These are phyloP conservation scores for Flammula alnicola DNA, from an alignment of 1,284 basidiomycete genomes.

Conservation along the genomic window DNA sequence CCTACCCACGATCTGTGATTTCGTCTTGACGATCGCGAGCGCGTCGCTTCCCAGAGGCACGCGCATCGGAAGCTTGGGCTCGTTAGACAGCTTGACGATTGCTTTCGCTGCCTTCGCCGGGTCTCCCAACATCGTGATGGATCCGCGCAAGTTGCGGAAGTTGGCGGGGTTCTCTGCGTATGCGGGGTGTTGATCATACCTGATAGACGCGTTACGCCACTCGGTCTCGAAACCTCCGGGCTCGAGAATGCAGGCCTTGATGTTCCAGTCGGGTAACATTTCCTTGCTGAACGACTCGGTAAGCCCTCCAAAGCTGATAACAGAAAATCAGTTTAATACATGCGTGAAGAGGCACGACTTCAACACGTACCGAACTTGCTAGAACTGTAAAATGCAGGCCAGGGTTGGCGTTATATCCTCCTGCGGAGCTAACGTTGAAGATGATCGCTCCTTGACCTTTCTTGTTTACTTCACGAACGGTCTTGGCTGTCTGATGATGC, in stretches of 20 bases:
- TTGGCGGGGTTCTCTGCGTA: conserved; percentile 20
- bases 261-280: conserved; percentile 43
- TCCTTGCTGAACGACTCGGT: conserved; percentile 35
- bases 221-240: conserved; percentile 41
- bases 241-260: conserved; percentile 41
- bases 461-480: conserved; percentile 30
- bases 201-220: conserved; percentile 30
- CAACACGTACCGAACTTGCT: conserved; percentile 39
- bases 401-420: conserved; percentile 34
- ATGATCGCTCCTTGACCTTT: conserved; percentile 33
- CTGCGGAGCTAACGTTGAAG: conserved; percentile 38
- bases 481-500: conserved; percentile 12
- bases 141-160: conserved; percentile 12
- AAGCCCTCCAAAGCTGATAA: conserved; percentile 37
- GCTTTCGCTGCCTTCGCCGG: conserved; percentile 38
- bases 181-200: conserved; percentile 28
- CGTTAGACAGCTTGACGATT: conserved; percentile 34
- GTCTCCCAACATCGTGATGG: conserved; percentile 22
- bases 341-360: neutral
- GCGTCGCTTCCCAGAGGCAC: conserved; percentile 40
- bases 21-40: conserved; percentile 28
- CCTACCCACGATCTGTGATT: conserved; percentile 32
- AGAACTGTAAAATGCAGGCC: conserved; percentile 34
- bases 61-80: conserved; percentile 35
- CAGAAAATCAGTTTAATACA: neutral